Evolutionary conservation across 2,329 filamentous ascomycete genomes (phyloP), one percentile per base, ranked within the genome.

Genomic region (Cladosporium phlei): DNA sequence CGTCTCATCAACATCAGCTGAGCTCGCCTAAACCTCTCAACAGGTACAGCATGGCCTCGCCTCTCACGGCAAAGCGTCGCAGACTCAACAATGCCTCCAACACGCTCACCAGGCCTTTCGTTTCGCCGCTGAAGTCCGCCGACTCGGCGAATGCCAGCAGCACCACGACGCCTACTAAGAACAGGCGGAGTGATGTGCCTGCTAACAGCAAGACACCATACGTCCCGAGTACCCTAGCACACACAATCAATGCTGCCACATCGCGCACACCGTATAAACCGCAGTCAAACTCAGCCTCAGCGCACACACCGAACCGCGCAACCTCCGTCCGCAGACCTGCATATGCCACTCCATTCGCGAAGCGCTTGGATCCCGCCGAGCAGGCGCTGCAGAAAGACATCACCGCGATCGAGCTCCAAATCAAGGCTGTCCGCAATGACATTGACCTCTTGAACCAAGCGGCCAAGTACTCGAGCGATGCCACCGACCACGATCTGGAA

Each of bases 21-120:
- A n/a, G n/a, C n/a, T n/a, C n/a, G n/a, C n/a, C n/a, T n/a, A 29
- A 16, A 22, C 35, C 35, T 17, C 11, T 39, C 37, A 39, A 39
- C 29, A 25, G 29, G 29, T 32, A 10, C 22, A 37, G 4, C 30
- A 73, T 76, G 72, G 69, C 69, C 49, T 72, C 70, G 38, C 75
- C 74, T 47, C 67, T 74, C 47, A 71, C 71, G 48, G 49, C 55
- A 11, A 86, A 86, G 69, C 78, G 81, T 39, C 80, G 83, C 50
- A 78, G 80, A 53, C 68, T 84, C 52, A 74, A 82, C 48, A 69
- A 75, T 34, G 74, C 78, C 29, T 67, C 74, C 17, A 72, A 71
- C n/a, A 76, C 76, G 5, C 75, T 87, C 38, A 75, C 76, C 52
- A 85, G 82, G 60, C 85, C 85, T 0, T 88, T 88, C 69, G 82